Percentiles rank a stretch among this genome's conserved stretches.
phyloP scores from a whole-genome alignment of 2,329 filamentous ascomycete genomes.

The Trichoderma asperellum region DNA sequence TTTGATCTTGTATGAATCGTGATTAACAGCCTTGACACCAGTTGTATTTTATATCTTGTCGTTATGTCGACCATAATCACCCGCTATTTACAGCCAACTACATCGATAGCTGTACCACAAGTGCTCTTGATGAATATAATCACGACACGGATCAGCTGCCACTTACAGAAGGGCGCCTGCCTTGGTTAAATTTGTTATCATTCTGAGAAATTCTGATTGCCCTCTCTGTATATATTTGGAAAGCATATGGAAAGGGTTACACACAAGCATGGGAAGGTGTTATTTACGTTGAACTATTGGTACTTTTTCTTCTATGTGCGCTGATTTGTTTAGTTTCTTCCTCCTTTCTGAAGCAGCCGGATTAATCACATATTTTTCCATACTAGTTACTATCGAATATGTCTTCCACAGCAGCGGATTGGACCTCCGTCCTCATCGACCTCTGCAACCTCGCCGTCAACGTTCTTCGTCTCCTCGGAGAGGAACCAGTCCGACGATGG shows the following conservation, averaged over 20 bases:
- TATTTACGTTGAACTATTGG: not conserved
- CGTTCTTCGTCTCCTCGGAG: not conserved
- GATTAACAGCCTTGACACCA: too few relatives aligned
- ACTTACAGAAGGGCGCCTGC: too few relatives aligned
- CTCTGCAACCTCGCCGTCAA: not conserved
- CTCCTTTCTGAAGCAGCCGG: not conserved
- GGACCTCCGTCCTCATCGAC: not conserved
- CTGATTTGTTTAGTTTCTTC: not conserved
- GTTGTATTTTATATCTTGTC: too few relatives aligned
- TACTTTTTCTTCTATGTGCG: not conserved
- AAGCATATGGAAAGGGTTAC: not conserved
- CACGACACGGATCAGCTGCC: too few relatives aligned
- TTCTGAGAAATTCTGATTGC: too few relatives aligned
- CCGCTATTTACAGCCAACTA: too few relatives aligned
- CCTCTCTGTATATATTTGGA: not conserved
- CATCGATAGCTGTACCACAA: too few relatives aligned
- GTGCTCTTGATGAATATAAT: too few relatives aligned
- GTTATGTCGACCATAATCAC: too few relatives aligned
- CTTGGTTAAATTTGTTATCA: too few relatives aligned
- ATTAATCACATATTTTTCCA: not conserved
- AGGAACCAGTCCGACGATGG: not conserved
- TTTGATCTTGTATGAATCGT: too few relatives aligned
- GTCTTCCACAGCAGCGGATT: not conserved
- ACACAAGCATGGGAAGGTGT: not conserved
- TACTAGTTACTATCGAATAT: not conserved